Percentiles rank a stretch among this genome's conserved stretches.
phyloP scores from a whole-genome alignment of 2,329 filamentous ascomycete genomes.

The Ophioceras dolichostomum region DNA sequence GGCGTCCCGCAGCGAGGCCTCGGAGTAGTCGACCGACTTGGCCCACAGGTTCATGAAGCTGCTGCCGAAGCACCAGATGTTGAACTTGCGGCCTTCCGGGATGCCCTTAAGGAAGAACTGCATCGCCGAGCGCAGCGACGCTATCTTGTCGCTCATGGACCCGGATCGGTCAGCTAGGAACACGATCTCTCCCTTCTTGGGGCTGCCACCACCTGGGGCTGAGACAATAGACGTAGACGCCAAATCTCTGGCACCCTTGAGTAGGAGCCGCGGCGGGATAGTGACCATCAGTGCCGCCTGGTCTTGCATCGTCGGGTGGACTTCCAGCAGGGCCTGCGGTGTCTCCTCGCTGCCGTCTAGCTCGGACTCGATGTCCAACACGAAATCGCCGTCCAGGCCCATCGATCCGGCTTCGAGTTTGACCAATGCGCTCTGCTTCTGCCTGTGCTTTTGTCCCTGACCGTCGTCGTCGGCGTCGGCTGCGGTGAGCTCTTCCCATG shows the following conservation, averaged over 20 bases:
- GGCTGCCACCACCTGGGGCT: constrained; percentile 3
- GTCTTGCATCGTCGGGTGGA: not conserved
- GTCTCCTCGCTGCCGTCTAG: not conserved
- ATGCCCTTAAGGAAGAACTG: constrained; percentile 46
- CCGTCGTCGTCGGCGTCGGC: not conserved
- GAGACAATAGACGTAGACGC: no score
- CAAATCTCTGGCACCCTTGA: not conserved
- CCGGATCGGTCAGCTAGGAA: constrained; percentile 14
- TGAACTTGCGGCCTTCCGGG: constrained; percentile 19
- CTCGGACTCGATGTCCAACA: not conserved
- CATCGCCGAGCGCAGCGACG: constrained; percentile 33
- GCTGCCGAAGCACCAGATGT: constrained; percentile 44
- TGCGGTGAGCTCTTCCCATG: not conserved
- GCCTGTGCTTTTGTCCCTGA: no score
- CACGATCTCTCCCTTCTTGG: constrained; percentile 9
- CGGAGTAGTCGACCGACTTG: constrained; percentile 47
- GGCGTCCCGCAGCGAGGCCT: constrained; percentile 33
- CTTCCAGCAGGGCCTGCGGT: not conserved
- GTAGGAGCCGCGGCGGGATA: not conserved
- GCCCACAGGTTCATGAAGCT: constrained; percentile 32
- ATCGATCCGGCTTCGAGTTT: not conserved
- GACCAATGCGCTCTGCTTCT: not conserved
- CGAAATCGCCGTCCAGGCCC: not conserved
- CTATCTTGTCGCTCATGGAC: constrained; percentile 33
- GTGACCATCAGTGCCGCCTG: not conserved